phyloP scores from a whole-genome alignment of 495 filamentous ascomycete species.

The Podospora pseudopauciseta region DNA sequence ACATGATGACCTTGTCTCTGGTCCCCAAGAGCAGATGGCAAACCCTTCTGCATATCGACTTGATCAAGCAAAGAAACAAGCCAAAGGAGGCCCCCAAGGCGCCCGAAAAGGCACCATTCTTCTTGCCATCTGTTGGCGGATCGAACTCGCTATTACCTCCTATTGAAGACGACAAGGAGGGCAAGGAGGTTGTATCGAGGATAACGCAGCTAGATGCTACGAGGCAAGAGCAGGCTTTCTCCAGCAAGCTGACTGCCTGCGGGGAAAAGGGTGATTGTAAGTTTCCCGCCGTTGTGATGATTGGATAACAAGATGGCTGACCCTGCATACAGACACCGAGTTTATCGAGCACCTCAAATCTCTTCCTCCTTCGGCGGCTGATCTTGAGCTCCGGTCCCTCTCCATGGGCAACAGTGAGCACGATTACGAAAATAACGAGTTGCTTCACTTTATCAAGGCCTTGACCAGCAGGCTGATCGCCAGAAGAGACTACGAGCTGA shows the following conservation, averaged over 20 bases:
- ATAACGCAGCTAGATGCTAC: conserved; percentile 40
- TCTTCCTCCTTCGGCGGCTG: conserved; percentile 74
- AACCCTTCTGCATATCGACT: conserved; percentile 81
- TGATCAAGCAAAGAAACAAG: conserved; percentile 90
- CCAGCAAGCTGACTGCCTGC: conserved; percentile 52
- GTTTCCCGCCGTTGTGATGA: conserved; percentile 21
- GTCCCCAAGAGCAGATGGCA: conserved; percentile 92
- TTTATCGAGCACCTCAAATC: conserved; percentile 75
- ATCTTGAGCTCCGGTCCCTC: conserved; percentile 83
- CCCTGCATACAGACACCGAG: conserved; percentile 39
- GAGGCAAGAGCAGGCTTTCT: conserved; percentile 53
- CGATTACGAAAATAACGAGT: conserved; percentile 42
- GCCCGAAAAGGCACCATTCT: conserved; percentile 94
- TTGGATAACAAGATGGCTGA: conserved; percentile 21
- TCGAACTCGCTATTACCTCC: conserved; percentile 26
- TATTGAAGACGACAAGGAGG: conserved; percentile 14
- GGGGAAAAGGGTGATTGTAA: conserved; percentile 50
- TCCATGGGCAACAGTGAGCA: conserved; percentile 39
- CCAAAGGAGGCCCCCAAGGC: conserved; percentile 86
- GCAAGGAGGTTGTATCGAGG: conserved; percentile 27
- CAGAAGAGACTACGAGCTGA: conserved; percentile 81
- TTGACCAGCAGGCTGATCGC: conserved; percentile 63
- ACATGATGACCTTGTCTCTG: conserved; percentile 82
- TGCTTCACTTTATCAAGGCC: conserved; percentile 65
- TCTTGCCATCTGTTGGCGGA: conserved; percentile 68